Conservation (phyloP, 768 basidiomycete genomes). For the Boletellus ananas region DNA sequence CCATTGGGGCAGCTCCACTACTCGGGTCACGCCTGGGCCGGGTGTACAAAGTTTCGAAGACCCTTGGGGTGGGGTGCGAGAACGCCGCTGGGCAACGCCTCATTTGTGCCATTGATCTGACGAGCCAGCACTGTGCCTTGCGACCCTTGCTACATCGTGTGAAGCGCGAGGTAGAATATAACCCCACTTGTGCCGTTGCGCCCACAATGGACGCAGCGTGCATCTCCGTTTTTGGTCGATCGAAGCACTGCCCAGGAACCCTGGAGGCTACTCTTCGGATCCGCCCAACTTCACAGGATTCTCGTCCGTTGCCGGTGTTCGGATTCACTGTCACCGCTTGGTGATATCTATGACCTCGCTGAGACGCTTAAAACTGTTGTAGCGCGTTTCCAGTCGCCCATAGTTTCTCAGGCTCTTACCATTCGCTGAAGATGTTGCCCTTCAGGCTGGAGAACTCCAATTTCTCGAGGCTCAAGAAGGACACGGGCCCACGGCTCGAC, state of each 20-base stretch:
- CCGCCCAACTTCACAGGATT: neutral
- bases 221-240: slow-evolving; percentile 3
- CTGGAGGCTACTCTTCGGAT: neutral
- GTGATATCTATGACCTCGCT: neutral
- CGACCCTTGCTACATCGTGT: slow-evolving; percentile 4
- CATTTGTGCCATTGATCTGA: no score
- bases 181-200: slow-evolving; percentile 1
- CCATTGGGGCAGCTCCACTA: neutral
- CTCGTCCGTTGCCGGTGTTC: neutral
- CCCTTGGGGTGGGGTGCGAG: slow-evolving; percentile 10
- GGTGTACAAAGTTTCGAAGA: neutral
- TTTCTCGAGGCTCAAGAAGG: slow-evolving; percentile 18
- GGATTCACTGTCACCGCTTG: neutral
- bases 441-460: slow-evolving; percentile 10
- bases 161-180: slow-evolving; percentile 9
- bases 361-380: slow-evolving; percentile 4
- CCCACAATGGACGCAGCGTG: neutral
- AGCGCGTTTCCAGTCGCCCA: neutral
- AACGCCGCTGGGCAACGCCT: no score
- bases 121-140: no score
- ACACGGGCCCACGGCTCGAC: slow-evolving; percentile 12
- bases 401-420: slow-evolving; percentile 1
- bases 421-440: slow-evolving; percentile 10
- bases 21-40: neutral
- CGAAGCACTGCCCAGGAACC: no score